Percentiles rank a stretch among this genome's conserved stretches.
Evolutionary conservation across 2,329 filamentous ascomycete genomes (phyloP).

Genomic region (Pyrenophora seminiperda): DNA sequence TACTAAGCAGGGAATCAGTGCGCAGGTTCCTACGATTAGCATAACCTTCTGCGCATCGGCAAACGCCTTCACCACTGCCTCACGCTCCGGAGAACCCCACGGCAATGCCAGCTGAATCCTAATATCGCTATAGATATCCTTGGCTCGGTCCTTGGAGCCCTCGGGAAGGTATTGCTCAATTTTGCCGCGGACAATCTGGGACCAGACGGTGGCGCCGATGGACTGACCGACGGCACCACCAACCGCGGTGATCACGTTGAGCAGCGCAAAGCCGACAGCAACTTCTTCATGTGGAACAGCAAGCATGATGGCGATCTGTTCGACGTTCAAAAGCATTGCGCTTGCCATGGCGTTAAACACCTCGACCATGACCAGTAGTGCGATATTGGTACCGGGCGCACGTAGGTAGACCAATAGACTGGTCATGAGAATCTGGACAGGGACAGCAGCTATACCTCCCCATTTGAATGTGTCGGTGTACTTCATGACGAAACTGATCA

Average conservation of each 20-base stretch:
- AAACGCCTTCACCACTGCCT: slow-evolving; percentile 44
- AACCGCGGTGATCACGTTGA: slow-evolving; percentile 61
- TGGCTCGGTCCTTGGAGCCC: slow-evolving; percentile 10
- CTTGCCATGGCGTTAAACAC: slow-evolving; percentile 31
- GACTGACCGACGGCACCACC: slow-evolving; percentile 52
- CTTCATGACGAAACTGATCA: slow-evolving; percentile 27
- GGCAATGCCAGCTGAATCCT: slow-evolving; percentile 59
- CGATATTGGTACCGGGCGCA: slow-evolving; percentile 26
- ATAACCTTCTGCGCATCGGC: slow-evolving; percentile 38
- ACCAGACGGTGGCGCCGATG: slow-evolving; percentile 68
- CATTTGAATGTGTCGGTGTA: slow-evolving; percentile 32
- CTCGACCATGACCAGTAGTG: slow-evolving; percentile 36
- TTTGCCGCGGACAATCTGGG: slow-evolving; percentile 56
- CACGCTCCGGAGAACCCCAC: slow-evolving; percentile 54
- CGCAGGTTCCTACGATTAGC: slow-evolving; percentile 35
- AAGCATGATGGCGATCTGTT: slow-evolving; percentile 28
- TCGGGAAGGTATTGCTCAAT: slow-evolving; percentile 24
- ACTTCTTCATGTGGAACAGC: slow-evolving; percentile 28
- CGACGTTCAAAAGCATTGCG: slow-evolving; percentile 27
- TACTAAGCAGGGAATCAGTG: slow-evolving; percentile 30
- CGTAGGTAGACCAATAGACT: slow-evolving; percentile 39
- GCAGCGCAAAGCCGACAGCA: slow-evolving; percentile 47
- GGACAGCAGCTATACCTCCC: slow-evolving; percentile 28
- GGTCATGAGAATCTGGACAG: slow-evolving; percentile 30
- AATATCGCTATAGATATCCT: slow-evolving; percentile 49